Conservation (phyloP, 495 filamentous ascomycete species). For the Hypoxylon trugodes region DNA sequence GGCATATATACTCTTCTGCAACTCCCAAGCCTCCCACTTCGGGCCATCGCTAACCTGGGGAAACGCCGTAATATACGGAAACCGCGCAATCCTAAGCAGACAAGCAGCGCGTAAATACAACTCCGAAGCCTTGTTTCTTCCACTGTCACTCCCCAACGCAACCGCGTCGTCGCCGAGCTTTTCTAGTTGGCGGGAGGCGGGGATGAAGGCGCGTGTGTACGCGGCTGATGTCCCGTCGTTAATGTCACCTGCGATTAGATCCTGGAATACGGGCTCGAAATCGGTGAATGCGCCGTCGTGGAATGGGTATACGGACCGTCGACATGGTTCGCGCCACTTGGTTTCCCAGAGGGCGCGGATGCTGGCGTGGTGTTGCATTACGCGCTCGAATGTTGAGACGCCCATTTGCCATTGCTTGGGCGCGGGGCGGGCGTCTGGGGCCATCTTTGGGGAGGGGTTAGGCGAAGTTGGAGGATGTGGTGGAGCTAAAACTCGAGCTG, state of each 20-base stretch:
- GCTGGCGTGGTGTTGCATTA: constrained; percentile 72
- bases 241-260: constrained; percentile 65
- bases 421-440: constrained; percentile 18
- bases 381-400: constrained; percentile 59
- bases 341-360: constrained; percentile 81
- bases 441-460: constrained; percentile 11
- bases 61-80: constrained; percentile 69
- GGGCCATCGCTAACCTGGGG: constrained; percentile 48
- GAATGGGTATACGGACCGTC: constrained; percentile 77
- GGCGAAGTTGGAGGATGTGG: constrained; percentile 2
- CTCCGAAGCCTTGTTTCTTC: constrained; percentile 61
- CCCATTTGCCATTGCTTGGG: constrained; percentile 49
- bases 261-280: constrained; percentile 75
- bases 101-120: constrained; percentile 76
- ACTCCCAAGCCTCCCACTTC: constrained; percentile 71
- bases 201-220: constrained; percentile 71
- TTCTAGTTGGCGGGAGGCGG: constrained; percentile 63
- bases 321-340: constrained; percentile 78
- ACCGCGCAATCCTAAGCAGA: constrained; percentile 77
- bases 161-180: constrained; percentile 57
- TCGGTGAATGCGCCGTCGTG: constrained; percentile 75
- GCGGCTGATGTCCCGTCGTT: constrained; percentile 69
- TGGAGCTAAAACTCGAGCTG: constrained; percentile 28
- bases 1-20: constrained; percentile 70
- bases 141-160: constrained; percentile 39